phyloP scores from a whole-genome alignment of 208 protist genomes.

The Tritrichomonas foetus region DNA sequence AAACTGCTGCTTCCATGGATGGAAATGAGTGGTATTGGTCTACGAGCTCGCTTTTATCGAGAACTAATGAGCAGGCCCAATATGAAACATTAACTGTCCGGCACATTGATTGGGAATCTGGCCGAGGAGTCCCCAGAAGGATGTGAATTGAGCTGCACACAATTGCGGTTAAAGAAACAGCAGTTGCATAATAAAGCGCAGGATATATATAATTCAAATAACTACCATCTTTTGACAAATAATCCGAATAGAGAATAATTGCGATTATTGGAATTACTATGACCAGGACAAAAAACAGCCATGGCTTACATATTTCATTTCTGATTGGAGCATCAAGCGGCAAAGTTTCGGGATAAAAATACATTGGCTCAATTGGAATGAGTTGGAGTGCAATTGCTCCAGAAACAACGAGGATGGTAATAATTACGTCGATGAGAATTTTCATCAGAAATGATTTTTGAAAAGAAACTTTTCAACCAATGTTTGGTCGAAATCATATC shows the following conservation, averaged over 20 bases:
- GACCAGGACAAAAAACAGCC: not conserved
- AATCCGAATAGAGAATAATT: not conserved
- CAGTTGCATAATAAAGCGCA: too few species aligned
- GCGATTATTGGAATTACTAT: not conserved
- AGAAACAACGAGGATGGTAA: not conserved
- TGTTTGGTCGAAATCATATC: too few species aligned
- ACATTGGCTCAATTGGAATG: not conserved
- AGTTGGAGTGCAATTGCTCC: not conserved
- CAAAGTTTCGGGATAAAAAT: not conserved
- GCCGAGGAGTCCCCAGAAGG: not conserved
- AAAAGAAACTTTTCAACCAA: too few species aligned
- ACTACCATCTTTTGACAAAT: not conserved
- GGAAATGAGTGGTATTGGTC: not conserved
- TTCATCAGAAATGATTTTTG: too few species aligned
- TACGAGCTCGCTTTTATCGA: not conserved
- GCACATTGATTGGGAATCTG: not conserved
- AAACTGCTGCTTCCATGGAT: not conserved
- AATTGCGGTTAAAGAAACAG: not conserved
- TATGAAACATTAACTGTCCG: not conserved
- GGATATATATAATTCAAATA: not conserved
- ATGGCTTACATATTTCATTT: not conserved
- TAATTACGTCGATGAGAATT: not conserved
- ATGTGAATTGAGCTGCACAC: not conserved
- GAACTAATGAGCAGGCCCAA: not conserved
- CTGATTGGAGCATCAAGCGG: not conserved